A percentile compares a stretch with the other conserved stretches of the same genome.
Evolutionary conservation across 192 early-diverging fungal genomes (phyloP).

Genomic region (Martensiomyces pterosporus): DNA sequence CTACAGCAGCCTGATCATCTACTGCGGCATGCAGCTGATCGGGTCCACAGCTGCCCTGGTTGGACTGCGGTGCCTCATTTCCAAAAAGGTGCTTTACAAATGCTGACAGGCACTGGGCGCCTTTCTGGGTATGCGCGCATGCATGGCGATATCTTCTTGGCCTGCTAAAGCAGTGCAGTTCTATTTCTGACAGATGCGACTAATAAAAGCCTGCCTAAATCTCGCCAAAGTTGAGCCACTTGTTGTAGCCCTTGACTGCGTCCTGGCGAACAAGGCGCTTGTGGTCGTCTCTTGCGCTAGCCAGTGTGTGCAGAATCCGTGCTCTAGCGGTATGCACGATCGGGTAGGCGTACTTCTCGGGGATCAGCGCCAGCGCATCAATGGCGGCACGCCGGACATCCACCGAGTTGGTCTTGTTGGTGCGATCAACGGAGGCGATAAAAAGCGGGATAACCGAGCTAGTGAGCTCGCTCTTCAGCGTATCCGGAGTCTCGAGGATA

Average conservation of each 20-base stretch:
- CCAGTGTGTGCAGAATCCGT: conserved; percentile 60
- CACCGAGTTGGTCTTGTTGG: conserved; percentile 22
- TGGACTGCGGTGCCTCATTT: not conserved
- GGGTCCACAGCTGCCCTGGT: not conserved
- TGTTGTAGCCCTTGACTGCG: conserved; percentile 80
- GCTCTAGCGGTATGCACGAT: conserved; percentile 60
- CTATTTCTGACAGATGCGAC: conserved; percentile 4
- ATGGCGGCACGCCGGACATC: conserved; percentile 71
- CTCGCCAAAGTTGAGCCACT: conserved; percentile 64
- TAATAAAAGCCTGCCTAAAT: too few relatives aligned
- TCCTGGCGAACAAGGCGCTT: conserved; percentile 84
- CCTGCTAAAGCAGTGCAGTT: conserved; percentile 1
- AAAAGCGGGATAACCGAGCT: conserved; percentile 24
- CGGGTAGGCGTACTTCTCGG: conserved; percentile 58
- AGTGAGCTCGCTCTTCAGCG: conserved; percentile 44
- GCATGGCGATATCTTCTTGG: too few relatives aligned
- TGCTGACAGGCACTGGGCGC: too few relatives aligned
- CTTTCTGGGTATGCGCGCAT: too few relatives aligned
- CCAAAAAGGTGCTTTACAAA: not conserved
- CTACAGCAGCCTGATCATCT: not conserved
- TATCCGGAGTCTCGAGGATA: conserved; percentile 61
- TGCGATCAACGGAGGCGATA: conserved; percentile 10
- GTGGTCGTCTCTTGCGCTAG: conserved; percentile 71
- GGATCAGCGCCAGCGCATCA: conserved; percentile 61
- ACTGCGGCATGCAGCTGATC: not conserved